phyloP scores from a whole-genome alignment of 129 eudicot genomes.

The Dittrichia graveolens region DNA sequence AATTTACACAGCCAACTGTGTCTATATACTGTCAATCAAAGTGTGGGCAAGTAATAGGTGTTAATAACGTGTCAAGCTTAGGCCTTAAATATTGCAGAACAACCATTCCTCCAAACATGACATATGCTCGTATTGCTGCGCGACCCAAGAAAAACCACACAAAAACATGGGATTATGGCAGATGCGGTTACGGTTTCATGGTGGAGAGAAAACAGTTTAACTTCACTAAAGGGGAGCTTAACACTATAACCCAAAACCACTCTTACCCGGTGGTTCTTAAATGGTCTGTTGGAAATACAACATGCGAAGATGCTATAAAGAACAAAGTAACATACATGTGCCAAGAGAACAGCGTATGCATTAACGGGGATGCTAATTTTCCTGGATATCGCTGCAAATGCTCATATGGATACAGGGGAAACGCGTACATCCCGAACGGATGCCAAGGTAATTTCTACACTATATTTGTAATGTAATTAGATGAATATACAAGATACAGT shows the following conservation, averaged over 20 bases:
- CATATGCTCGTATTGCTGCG: not conserved
- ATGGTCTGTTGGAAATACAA: slow-evolving; percentile 30
- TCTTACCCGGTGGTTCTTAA: slow-evolving; percentile 18
- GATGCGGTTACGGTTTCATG: slow-evolving; percentile 33
- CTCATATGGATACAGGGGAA: slow-evolving; percentile 20
- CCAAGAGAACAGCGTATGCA: slow-evolving; percentile 14
- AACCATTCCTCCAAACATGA: slow-evolving; percentile 2
- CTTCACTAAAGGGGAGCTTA: not conserved
- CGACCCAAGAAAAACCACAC: not conserved
- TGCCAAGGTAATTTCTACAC: slow-evolving; percentile 12
- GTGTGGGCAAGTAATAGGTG: too few species aligned
- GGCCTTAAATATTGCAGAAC: slow-evolving; percentile 12
- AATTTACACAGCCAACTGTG: not conserved
- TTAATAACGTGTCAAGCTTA: not conserved
- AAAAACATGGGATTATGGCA: not conserved
- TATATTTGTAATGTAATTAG: too few species aligned
- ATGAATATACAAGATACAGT: too few species aligned
- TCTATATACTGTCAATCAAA: not conserved
- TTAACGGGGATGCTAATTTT: not conserved
- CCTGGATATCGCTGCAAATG: slow-evolving; percentile 33
- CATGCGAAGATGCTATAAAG: slow-evolving; percentile 31
- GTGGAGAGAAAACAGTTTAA: slow-evolving; percentile 12
- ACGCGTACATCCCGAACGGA: slow-evolving; percentile 20
- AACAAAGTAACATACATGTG: slow-evolving; percentile 18
- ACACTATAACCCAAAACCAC: not conserved